Percentiles rank a stretch among this genome's conserved stretches.
Evolutionary conservation across 1,139 yeast genomes (phyloP).

Genomic region (Hyphopichia wangnamkhiaoensis): DNA sequence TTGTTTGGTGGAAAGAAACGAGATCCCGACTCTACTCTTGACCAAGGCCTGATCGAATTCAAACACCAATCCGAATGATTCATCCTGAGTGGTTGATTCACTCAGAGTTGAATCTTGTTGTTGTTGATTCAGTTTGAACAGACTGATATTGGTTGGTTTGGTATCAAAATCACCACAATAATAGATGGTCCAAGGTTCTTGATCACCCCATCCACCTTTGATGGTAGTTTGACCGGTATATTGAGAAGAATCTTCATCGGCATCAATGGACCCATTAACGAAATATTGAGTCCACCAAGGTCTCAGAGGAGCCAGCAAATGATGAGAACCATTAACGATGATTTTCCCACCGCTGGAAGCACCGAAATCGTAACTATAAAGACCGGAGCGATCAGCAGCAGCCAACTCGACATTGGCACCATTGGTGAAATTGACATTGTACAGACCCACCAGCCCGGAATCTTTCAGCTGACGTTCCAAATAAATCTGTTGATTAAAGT

Average conservation of each 20-base stretch:
- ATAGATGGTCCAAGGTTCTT: slow-evolving; percentile 28
- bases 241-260: slow-evolving; percentile 16
- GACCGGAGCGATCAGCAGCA: slow-evolving; percentile 27
- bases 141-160: not conserved
- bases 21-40: slow-evolving; percentile 31
- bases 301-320: slow-evolving; percentile 23
- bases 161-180: slow-evolving; percentile 30
- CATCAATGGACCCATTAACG: slow-evolving; percentile 24
- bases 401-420: slow-evolving; percentile 26
- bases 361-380: slow-evolving; percentile 24
- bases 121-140: not conserved
- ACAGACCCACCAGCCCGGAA: slow-evolving; percentile 25
- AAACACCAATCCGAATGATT: slow-evolving; percentile 23
- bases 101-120: not conserved
- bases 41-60: slow-evolving; percentile 15
- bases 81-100: slow-evolving; percentile 13
- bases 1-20: slow-evolving; percentile 29
- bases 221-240: slow-evolving; percentile 27
- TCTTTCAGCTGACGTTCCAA: slow-evolving; percentile 19
- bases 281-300: slow-evolving; percentile 36
- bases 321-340: slow-evolving; percentile 30
- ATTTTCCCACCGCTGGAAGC: too few species aligned
- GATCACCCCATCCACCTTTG: slow-evolving; percentile 36
- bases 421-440: slow-evolving; percentile 22
- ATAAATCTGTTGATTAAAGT: slow-evolving; percentile 13